Evolutionary conservation across 2,329 filamentous ascomycete species (phyloP).

Genomic region (Erysiphe pulchra): DNA sequence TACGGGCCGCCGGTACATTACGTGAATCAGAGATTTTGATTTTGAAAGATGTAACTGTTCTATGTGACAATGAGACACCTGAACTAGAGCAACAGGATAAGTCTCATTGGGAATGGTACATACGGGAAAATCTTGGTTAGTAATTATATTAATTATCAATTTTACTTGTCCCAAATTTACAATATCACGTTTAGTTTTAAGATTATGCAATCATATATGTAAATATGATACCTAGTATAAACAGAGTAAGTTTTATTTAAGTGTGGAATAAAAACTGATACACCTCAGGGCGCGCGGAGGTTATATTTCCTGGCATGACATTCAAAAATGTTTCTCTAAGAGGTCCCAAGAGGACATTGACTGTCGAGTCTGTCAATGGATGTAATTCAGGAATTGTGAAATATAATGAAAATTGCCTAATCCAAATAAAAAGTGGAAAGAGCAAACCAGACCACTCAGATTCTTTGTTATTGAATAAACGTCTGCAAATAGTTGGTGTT

Average conservation of each 20-base stretch:
- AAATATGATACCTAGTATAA: too few species aligned
- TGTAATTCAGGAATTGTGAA: slow-evolving; percentile 17
- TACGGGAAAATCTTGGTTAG: slow-evolving; percentile 18
- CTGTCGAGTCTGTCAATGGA: slow-evolving; percentile 26
- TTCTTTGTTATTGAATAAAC: background rate
- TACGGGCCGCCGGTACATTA: slow-evolving; percentile 25
- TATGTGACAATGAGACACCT: slow-evolving; percentile 9
- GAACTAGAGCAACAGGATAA: slow-evolving; percentile 15
- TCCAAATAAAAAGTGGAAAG: slow-evolving; percentile 6
- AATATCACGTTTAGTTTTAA: too few species aligned
- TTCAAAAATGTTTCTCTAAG: slow-evolving; percentile 37
- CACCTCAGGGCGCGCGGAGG: slow-evolving; percentile 30
- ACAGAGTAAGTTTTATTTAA: too few species aligned
- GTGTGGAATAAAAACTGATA: background rate
- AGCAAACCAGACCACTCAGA: too few species aligned
- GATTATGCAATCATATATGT: too few species aligned
- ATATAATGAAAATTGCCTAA: slow-evolving; percentile 7
- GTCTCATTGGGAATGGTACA: slow-evolving; percentile 21
- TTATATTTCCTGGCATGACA: slow-evolving; percentile 41
- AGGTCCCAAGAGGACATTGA: slow-evolving; percentile 34
- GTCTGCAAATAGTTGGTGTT: slow-evolving; percentile 23
- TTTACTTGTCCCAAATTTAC: background rate
- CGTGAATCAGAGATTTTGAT: slow-evolving; percentile 30
- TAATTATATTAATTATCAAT: background rate
- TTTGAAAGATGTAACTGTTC: slow-evolving; percentile 28